phyloP scores from a whole-genome alignment of 73 alveolate species.

The Vitrella brassicaformis region DNA sequence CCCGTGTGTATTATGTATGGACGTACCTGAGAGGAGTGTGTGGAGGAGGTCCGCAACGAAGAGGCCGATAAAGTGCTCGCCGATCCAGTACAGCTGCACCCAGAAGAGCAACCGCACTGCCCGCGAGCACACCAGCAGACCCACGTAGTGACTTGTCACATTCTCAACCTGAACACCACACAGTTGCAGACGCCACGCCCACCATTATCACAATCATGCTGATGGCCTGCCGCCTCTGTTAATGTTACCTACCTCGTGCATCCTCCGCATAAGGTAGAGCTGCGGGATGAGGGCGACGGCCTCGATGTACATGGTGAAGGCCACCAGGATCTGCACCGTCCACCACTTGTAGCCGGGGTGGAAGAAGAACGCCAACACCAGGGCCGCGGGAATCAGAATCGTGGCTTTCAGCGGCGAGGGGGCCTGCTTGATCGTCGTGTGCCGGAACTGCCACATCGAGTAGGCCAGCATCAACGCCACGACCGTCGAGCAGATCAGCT shows the following conservation, averaged over 20 bases:
- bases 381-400: conserved; percentile 4
- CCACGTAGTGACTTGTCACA: background rate
- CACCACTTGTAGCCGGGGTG: conserved; percentile 37
- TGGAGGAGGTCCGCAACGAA: background rate
- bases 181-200: too few species aligned
- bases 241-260: conserved; percentile 21
- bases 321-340: conserved; percentile 32
- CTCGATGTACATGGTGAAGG: conserved; percentile 24
- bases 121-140: background rate
- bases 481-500: conserved; percentile 16
- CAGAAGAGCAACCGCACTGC: conserved; percentile 32
- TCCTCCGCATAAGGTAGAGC: conserved; percentile 34
- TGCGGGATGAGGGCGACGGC: conserved; percentile 29
- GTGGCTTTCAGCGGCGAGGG: background rate
- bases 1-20: background rate
- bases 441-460: conserved; percentile 18
- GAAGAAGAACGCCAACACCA: conserved; percentile 37
- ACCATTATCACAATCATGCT: too few species aligned
- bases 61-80: background rate
- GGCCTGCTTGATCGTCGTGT: conserved; percentile 25
- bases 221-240: too few species aligned
- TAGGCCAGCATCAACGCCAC: conserved; percentile 21
- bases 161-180: background rate
- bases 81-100: conserved; percentile 17
- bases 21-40: background rate